Evolutionary conservation across 495 filamentous ascomycete species (phyloP).

Genomic region (Parmelia sp.): DNA sequence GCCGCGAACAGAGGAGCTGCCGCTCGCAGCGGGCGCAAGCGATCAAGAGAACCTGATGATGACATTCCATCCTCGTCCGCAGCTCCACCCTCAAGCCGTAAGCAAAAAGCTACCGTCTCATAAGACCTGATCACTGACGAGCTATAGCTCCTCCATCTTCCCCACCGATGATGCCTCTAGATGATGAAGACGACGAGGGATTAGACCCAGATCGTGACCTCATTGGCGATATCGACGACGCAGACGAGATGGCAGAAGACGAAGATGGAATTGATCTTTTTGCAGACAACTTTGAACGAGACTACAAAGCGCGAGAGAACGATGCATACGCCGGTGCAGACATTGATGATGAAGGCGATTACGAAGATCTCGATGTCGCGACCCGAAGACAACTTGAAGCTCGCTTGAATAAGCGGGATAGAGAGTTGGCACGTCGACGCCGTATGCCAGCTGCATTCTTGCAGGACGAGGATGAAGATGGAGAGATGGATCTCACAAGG

Average conservation of each 20-base stretch:
- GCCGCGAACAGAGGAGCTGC: conserved; percentile 75
- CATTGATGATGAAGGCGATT: conserved; percentile 76
- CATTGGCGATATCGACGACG: conserved; percentile 78
- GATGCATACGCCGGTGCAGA: conserved; percentile 63
- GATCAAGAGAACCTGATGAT: conserved; percentile 73
- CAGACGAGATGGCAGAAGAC: conserved; percentile 94
- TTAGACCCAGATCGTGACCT: conserved; percentile 66
- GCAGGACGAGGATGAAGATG: conserved; percentile 82
- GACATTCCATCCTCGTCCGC: conserved; percentile 60
- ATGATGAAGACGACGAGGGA: conserved; percentile 67
- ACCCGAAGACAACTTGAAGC: conserved; percentile 73
- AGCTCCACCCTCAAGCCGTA: conserved; percentile 65
- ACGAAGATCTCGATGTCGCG: conserved; percentile 64
- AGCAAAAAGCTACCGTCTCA: conserved; percentile 32
- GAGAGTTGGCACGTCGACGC: conserved; percentile 66
- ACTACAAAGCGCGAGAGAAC: conserved; percentile 61
- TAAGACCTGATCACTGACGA: conserved; percentile 21
- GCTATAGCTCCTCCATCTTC: conserved; percentile 45
- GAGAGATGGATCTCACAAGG: conserved; percentile 70
- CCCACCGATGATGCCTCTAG: conserved; percentile 51
- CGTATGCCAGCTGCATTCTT: conserved; percentile 79
- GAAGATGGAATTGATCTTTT: conserved; percentile 92
- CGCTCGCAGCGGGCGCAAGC: conserved; percentile 63
- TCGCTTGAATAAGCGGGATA: conserved; percentile 75
- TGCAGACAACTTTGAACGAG: conserved; percentile 77